phyloP scores from a whole-genome alignment of 1,139 yeast genomes.

The Meyerozyma elateridarum region DNA sequence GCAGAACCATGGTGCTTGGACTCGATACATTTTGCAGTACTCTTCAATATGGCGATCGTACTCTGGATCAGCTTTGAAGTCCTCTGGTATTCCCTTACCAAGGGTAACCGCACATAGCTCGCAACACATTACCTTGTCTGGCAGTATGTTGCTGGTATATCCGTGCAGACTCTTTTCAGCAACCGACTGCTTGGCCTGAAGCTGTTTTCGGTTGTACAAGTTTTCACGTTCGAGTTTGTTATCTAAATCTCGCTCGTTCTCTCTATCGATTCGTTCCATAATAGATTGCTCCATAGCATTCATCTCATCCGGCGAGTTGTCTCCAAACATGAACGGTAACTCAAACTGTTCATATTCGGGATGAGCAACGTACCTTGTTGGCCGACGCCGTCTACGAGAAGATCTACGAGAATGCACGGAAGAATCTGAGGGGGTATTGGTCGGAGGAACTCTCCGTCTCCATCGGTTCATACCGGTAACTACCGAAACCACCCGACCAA shows the following conservation, averaged over 20 bases:
- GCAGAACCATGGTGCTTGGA: slow-evolving; percentile 66
- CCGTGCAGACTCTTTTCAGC: slow-evolving; percentile 20
- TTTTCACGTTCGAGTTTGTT: slow-evolving; percentile 29
- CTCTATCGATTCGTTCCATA: slow-evolving; percentile 39
- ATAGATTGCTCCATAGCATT: slow-evolving; percentile 27
- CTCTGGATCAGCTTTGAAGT: slow-evolving; percentile 32
- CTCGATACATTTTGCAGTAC: slow-evolving; percentile 26
- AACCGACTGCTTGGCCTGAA: slow-evolving; percentile 25
- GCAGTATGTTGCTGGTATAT: slow-evolving; percentile 36
- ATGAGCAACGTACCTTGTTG: neutral
- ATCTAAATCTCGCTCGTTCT: slow-evolving; percentile 35
- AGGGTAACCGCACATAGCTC: slow-evolving; percentile 64
- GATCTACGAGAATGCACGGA: no score
- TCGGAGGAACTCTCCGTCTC: slow-evolving; percentile 1
- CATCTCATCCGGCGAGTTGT: neutral
- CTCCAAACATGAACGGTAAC: slow-evolving; percentile 3
- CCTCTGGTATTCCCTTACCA: slow-evolving; percentile 66
- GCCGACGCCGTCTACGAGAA: slow-evolving; percentile 1
- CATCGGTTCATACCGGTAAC: slow-evolving; percentile 3
- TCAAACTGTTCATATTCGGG: neutral
- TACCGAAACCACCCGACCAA: slow-evolving; percentile 4
- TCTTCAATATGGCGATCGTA: slow-evolving; percentile 25
- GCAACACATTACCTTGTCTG: slow-evolving; percentile 44
- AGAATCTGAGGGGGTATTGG: neutral
- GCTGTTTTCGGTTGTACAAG: slow-evolving; percentile 24